These are phyloP conservation scores for Borovskyia barvae DNA, from an alignment of 208 protist genomes.

Conservation along the genomic window DNA sequence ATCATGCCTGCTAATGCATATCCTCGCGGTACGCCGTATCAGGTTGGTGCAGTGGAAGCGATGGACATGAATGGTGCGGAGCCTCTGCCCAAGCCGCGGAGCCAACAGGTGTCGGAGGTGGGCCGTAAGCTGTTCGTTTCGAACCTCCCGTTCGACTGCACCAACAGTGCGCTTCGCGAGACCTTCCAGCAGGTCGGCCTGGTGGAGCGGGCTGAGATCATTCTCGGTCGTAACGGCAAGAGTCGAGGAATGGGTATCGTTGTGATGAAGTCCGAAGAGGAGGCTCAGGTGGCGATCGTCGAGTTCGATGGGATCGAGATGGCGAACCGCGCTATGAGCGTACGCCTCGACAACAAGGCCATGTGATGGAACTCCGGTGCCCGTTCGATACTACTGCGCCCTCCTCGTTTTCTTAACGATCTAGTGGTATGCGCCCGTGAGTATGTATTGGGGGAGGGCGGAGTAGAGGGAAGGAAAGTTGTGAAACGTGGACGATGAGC, in stretches of 20 bases:
- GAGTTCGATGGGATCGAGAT: conserved; percentile 89
- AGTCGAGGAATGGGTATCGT: conserved; percentile 77
- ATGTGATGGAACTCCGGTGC: no score
- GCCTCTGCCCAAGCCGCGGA: conserved; percentile 75
- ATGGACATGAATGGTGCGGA: conserved; percentile 30
- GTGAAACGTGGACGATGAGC: neutral
- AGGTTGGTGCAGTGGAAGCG: conserved; percentile 16
- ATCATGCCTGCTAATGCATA: conserved; percentile 11
- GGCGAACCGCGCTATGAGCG: conserved; percentile 79
- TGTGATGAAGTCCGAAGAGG: conserved; percentile 67
- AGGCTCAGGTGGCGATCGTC: conserved; percentile 65
- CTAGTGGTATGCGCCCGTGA: neutral
- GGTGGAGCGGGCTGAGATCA: conserved; percentile 78
- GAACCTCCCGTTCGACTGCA: conserved; percentile 86
- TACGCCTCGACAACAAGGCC: conserved; percentile 70
- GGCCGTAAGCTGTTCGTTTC: conserved; percentile 78
- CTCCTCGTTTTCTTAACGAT: neutral
- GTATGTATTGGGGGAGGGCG: no score
- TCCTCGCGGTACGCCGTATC: conserved; percentile 12
- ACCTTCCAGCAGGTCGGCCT: conserved; percentile 82
- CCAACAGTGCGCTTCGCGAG: conserved; percentile 56
- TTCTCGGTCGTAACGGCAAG: conserved; percentile 66
- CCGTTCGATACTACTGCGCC: no score
- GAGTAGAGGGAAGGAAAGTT: neutral
- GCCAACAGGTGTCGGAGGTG: conserved; percentile 61